Evolutionary conservation across 306 rosid species (phyloP).

Genomic region (Fragaria ananassa): DNA sequence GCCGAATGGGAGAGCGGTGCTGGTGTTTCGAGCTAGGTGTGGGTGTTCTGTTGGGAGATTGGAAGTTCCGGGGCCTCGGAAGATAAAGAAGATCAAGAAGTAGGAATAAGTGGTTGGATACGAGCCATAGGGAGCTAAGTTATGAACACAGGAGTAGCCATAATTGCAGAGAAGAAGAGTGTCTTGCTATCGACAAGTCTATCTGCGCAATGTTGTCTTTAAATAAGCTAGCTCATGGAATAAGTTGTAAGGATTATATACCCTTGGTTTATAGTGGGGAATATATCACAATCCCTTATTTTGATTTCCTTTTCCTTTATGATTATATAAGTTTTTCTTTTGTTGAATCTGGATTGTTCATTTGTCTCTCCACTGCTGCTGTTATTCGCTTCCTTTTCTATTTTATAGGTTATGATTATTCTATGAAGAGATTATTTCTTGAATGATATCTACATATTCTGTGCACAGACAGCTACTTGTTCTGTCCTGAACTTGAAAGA

Average conservation of each 20-base stretch:
- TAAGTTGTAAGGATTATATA: constrained; percentile 56
- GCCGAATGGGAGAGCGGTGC: constrained; percentile 81
- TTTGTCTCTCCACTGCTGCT: constrained; percentile 10
- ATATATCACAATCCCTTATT: constrained; percentile 43
- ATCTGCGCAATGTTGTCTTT: constrained; percentile 48
- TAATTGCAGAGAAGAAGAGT: constrained; percentile 39
- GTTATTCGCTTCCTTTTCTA: constrained; percentile 13
- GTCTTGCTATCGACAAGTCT: constrained; percentile 37
- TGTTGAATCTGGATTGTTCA: constrained; percentile 27
- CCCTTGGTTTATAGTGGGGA: constrained; percentile 53
- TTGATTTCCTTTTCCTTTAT: constrained; percentile 18
- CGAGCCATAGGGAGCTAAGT: constrained; percentile 34
- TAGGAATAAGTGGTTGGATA: constrained; percentile 35
- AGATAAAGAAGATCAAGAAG: constrained; percentile 76
- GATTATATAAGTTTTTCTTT: constrained; percentile 23
- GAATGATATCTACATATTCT: background rate
- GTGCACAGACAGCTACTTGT: background rate
- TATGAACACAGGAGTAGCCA: constrained; percentile 36
- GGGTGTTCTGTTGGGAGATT: constrained; percentile 96
- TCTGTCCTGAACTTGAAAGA: background rate
- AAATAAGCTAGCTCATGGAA: constrained; percentile 69
- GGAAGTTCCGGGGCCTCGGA: constrained; percentile 90
- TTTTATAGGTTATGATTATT: constrained; percentile 14
- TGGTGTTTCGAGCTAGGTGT: constrained; percentile 76
- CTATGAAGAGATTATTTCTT: constrained; percentile 9